These are phyloP conservation scores for Gossypium bickii DNA, from an alignment of 345 rosid species.

Conservation along the genomic window DNA sequence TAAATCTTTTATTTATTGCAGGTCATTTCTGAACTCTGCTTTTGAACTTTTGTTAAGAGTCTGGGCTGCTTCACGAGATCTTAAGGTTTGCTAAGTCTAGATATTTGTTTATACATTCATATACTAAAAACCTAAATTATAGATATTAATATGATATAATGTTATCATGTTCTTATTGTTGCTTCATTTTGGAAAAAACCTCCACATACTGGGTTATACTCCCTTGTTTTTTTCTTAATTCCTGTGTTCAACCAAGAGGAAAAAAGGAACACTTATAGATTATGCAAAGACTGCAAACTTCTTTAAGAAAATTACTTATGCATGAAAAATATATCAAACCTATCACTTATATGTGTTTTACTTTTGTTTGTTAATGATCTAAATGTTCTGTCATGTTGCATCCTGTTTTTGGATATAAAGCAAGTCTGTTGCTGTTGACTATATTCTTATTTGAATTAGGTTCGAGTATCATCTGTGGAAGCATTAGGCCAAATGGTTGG, in stretches of 20 bases:
- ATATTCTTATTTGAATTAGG: slow-evolving; percentile 46
- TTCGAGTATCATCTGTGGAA: slow-evolving; percentile 81
- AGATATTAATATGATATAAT: not conserved
- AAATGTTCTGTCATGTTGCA: not conserved
- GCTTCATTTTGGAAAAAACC: slow-evolving; percentile 3
- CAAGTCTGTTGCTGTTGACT: not conserved
- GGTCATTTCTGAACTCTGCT: slow-evolving; percentile 90
- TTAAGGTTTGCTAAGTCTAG: slow-evolving; percentile 49
- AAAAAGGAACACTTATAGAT: not conserved
- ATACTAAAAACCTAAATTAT: not conserved
- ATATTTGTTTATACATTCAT: not conserved
- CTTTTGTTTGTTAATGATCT: slow-evolving; percentile 10
- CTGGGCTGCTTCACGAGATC: slow-evolving; percentile 90
- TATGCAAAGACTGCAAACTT: not conserved
- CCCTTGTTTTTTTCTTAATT: not conserved
- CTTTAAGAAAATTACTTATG: not conserved
- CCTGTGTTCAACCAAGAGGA: not conserved
- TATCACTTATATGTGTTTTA: not conserved
- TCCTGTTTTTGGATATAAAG: not conserved
- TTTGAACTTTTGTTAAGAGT: slow-evolving; percentile 91
- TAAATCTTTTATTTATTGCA: slow-evolving; percentile 31
- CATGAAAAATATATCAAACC: not conserved
- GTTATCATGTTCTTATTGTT: slow-evolving; percentile 3
- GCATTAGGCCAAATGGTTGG: slow-evolving; percentile 98
- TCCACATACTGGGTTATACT: not conserved